Percentiles rank a stretch among this genome's conserved stretches.
These are phyloP conservation scores for Candida broadrunensis DNA, from an alignment of 805 yeast genomes.

Conservation along the genomic window DNA sequence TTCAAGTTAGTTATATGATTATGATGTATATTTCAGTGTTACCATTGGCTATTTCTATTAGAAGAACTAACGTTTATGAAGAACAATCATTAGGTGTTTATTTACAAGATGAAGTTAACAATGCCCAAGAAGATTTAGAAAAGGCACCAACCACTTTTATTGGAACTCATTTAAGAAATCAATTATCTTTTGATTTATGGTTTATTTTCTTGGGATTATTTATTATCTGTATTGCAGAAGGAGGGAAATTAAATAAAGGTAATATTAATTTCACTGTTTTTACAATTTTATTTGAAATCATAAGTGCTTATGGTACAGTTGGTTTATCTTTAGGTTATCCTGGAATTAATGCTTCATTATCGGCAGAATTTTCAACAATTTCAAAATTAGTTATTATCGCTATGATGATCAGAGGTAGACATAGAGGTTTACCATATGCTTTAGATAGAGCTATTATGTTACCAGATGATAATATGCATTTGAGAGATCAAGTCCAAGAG, in stretches of 20 bases:
- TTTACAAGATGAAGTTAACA: slow-evolving; percentile 32
- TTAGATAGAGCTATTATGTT: slow-evolving; percentile 92
- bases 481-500: slow-evolving; percentile 61
- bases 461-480: slow-evolving; percentile 64
- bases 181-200: slow-evolving; percentile 94
- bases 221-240: slow-evolving; percentile 84
- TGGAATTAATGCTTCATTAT: slow-evolving; percentile 60
- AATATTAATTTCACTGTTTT: slow-evolving; percentile 61
- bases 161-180: slow-evolving; percentile 86
- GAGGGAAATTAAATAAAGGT: slow-evolving; percentile 48
- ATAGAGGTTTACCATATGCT: slow-evolving; percentile 92
- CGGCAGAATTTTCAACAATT: slow-evolving; percentile 65
- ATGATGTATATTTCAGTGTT: slow-evolving; percentile 98
- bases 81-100: slow-evolving; percentile 97
- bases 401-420: slow-evolving; percentile 92
- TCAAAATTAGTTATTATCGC: slow-evolving; percentile 85
- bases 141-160: slow-evolving; percentile 59
- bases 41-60: slow-evolving; percentile 93
- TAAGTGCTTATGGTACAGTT: slow-evolving; percentile 95
- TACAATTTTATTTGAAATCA: slow-evolving; percentile 77
- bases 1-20: slow-evolving; percentile 87
- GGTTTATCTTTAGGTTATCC: slow-evolving; percentile 90
- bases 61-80: slow-evolving; percentile 97
- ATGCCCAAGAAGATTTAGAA: slow-evolving; percentile 27
- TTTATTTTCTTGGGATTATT: slow-evolving; percentile 83